Conservation (phyloP, 371 early-diverging fungal genomes). For the Apophysomyces ossiformis region DNA sequence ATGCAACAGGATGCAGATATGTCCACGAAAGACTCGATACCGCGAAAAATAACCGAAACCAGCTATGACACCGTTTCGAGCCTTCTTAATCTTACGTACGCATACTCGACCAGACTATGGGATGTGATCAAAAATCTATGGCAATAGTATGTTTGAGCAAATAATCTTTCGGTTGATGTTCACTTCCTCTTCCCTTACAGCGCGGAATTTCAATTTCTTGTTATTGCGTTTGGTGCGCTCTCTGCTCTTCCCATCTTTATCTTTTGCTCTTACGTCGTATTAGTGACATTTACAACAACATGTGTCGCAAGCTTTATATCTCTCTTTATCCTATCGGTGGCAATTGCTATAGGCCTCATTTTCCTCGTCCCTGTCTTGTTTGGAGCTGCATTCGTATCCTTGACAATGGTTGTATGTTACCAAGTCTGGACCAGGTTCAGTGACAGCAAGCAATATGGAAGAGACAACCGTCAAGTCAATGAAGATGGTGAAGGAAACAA, state of each 20-base stretch:
- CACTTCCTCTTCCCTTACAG: neutral
- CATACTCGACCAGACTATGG: neutral
- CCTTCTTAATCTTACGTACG: neutral
- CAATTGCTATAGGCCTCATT: neutral
- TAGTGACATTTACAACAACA: neutral
- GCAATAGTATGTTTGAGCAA: neutral
- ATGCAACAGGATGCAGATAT: neutral
- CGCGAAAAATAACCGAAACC: no score
- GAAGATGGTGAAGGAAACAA: neutral
- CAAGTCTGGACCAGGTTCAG: neutral
- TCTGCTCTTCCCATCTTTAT: neutral
- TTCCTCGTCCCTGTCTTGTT: constrained; percentile 11
- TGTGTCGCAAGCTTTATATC: constrained; percentile 6
- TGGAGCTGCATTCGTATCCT: constrained; percentile 1
- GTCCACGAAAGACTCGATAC: no score
- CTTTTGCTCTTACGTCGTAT: neutral
- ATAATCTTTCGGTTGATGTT: neutral
- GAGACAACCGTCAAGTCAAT: neutral
- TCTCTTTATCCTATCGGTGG: constrained; percentile 3
- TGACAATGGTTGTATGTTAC: neutral
- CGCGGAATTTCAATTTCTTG: neutral
- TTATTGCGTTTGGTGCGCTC: neutral
- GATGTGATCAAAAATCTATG: neutral
- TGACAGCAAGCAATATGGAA: neutral
- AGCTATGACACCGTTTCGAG: no score